Evolutionary conservation across 2,329 filamentous ascomycete species (phyloP), one percentile per base, ranked within the genome.

Genomic region (Alternaria sp.): DNA sequence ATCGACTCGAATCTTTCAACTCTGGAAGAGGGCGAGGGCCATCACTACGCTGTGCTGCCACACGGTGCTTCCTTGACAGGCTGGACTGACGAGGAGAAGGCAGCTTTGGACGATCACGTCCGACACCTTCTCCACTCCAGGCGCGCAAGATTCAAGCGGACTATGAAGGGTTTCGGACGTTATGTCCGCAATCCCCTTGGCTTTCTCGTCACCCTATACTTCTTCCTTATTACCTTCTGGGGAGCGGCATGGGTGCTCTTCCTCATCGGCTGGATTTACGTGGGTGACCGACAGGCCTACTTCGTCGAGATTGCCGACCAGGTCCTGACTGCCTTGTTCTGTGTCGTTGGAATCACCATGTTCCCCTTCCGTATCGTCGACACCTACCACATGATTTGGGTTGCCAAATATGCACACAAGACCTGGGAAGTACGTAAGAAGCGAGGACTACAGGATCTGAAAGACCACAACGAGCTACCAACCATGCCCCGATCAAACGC

Each of bases 201-300:
- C 2, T 92, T 95, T 72, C 86, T 94, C 60, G 90, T 97, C 52
- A 94, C 92, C 0, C 79, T 96, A 3, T 97, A 97, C 78, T 92
- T 92, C n/a, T 90, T 87, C 8, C 82, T 94, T n/a, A 93, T 96
- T 66, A 95, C 92, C 0, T 85, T 94, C 1, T 96, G 95, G 74
- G 92, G 92, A 70, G 83, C 94, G 18, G 91, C 91, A 0, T 96
- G 92, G 92, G 92, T 96, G 1, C 85, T 96, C 20, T 95, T 94
- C 79, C 83, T 96, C 50, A 97, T 97, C 74, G 91, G 87, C 40
- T 96, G 92, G 92, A 92, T 95, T 71, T 93, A 92, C 65, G 90
- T 94, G 18, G 90, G 90, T 25, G 86, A 87, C 25, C 84, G 85
- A 68, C 90, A 94, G 74, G 80, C 86, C 2, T 94, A 82, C 16